These are phyloP conservation scores for Russula ochroleuca DNA, from an alignment of 768 basidiomycete species.

Conservation along the genomic window DNA sequence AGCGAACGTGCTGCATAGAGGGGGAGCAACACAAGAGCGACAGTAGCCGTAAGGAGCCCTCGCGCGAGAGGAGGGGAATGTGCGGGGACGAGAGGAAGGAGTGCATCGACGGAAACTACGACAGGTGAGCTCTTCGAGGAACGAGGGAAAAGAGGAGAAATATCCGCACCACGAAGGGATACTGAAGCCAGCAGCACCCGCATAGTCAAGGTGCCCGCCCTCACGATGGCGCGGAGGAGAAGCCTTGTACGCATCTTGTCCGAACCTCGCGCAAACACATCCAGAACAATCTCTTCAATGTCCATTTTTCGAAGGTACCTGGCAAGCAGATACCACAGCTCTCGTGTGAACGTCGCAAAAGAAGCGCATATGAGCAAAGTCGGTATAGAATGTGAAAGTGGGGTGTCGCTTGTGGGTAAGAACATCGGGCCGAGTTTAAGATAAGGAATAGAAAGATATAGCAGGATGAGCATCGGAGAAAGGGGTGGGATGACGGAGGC, in stretches of 20 bases:
- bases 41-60: constrained; percentile 39
- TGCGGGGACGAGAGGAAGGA: constrained; percentile 47
- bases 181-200: constrained; percentile 52
- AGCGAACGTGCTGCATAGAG: constrained; percentile 55
- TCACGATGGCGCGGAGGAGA: constrained; percentile 44
- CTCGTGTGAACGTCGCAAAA: constrained; percentile 56
- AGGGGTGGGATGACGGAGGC: constrained; percentile 50
- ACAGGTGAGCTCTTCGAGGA: constrained; percentile 24
- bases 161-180: constrained; percentile 58
- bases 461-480: constrained; percentile 52
- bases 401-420: constrained; percentile 45
- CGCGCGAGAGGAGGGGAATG: constrained; percentile 36
- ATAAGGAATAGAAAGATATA: constrained; percentile 66
- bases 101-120: constrained; percentile 51
- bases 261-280: constrained; percentile 53
- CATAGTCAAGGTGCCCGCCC: constrained; percentile 43
- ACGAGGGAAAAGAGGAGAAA: constrained; percentile 23
- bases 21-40: constrained; percentile 46
- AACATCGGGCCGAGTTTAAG: constrained; percentile 68
- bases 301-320: constrained; percentile 63
- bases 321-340: constrained; percentile 75
- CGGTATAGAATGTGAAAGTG: constrained; percentile 49
- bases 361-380: constrained; percentile 50
- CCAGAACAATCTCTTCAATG: constrained; percentile 59
- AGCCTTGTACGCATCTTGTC: constrained; percentile 47